Evolutionary conservation across 352 stramenopile species (phyloP).

Genomic region (Globisporangium alternatum): DNA sequence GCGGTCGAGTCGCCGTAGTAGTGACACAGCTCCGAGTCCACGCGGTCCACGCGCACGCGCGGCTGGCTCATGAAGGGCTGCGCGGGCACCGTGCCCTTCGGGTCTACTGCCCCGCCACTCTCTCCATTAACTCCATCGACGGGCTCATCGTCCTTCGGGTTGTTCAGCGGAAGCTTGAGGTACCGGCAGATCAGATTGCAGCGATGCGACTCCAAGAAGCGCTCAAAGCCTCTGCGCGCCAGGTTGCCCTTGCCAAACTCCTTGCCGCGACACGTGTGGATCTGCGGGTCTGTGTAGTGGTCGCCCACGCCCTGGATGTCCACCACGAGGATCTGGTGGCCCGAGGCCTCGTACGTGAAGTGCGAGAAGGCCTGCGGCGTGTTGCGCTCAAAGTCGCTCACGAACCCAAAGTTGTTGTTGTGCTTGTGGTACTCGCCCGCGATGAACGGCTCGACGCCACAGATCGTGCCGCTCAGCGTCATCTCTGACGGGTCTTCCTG

Average conservation of each 20-base stretch:
- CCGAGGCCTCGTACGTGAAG: constrained; percentile 90
- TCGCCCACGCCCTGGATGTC: constrained; percentile 95
- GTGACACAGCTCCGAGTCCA: constrained; percentile 67
- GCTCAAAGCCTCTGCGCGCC: constrained; percentile 59
- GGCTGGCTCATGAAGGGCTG: constrained; percentile 73
- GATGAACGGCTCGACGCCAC: constrained; percentile 76
- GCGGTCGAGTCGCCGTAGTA: constrained; percentile 73
- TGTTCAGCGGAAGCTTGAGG: constrained; percentile 67
- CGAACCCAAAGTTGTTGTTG: constrained; percentile 84
- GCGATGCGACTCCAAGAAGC: constrained; percentile 70
- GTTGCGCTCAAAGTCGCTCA: constrained; percentile 77
- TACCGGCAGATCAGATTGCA: constrained; percentile 85
- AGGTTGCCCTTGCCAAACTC: constrained; percentile 86
- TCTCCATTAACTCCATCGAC: constrained; percentile 8
- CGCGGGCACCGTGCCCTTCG: constrained; percentile 60
- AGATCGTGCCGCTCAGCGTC: constrained; percentile 66
- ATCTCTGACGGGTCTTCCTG: constrained; percentile 30
- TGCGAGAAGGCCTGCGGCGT: constrained; percentile 89
- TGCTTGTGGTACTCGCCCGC: constrained; percentile 81
- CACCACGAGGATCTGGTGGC: constrained; percentile 91
- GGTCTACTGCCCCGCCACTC: constrained; percentile 28
- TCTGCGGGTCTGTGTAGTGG: constrained; percentile 95
- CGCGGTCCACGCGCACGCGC: constrained; percentile 43
- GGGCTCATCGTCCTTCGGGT: constrained; percentile 47
- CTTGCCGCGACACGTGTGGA: constrained; percentile 79